Base-by-base conservation (phyloP, 108 stramenopile genomes). In the Parietichytrium sp. region DNA sequence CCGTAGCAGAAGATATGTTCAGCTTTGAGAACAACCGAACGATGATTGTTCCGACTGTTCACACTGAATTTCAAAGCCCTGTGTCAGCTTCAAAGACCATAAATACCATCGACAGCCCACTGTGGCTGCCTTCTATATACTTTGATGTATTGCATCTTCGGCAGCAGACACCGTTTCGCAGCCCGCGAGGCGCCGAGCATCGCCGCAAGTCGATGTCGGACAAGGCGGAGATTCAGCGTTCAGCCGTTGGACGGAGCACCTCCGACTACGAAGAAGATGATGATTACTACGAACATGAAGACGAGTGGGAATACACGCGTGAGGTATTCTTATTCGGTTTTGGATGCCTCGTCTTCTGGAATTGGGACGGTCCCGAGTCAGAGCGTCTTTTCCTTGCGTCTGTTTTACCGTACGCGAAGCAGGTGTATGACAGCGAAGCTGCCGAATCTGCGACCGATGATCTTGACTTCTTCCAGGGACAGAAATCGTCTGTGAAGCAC, bases 261-360 rank as follows among this genome's bases (percentile, higher is more conserved):
- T 81, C 55, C 54, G 81, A 81, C 45, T 47, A 29, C 47, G 42
- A 81, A 47, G 54, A 55, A 29, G 54, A 81, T 29, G n/a, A n/a
- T n/a, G n/a, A n/a, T n/a, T n/a, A n/a, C n/a, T n/a, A n/a, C n/a
- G n/a, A n/a, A n/a, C n/a, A n/a, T n/a, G n/a, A n/a, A n/a, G n/a
- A n/a, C n/a, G n/a, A n/a, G n/a, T n/a, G n/a, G n/a, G 81, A 80
- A 4, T 54, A 53, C 79, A 31, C 51, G 4, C 82, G 78, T 45
- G 78, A 83, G 13, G 79, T 84, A 48, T 81, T 81, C 52, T 49
- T 55, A 12, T 85, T 85, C n/a, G 53, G 42, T 18, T 85, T 79
- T 36, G 85, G 85, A 16, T 83, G 83, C 51, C 49, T 82, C 36
- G 85, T 85, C 15, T 83, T 78, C 45, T 85, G 85, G 85, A 82